Percentiles rank a stretch among this genome's conserved stretches.
phyloP scores from a whole-genome alignment of 1,284 basidiomycete genomes.

The Macrocystidia cucumis region DNA sequence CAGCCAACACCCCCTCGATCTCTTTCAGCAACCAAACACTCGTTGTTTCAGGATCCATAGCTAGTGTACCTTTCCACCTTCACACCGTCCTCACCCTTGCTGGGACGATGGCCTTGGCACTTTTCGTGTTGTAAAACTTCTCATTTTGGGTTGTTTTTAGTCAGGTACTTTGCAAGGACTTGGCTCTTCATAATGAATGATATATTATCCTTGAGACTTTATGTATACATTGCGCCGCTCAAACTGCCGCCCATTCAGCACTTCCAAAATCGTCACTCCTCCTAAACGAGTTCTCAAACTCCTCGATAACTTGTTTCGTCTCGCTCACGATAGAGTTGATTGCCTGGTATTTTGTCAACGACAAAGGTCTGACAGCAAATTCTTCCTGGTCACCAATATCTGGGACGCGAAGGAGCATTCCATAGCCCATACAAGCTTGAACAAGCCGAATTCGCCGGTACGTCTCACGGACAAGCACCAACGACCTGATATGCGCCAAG shows the following conservation, averaged over 20 bases:
- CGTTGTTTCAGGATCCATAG: too few species aligned
- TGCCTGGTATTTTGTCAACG: conserved; percentile 51
- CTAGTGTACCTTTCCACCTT: too few species aligned
- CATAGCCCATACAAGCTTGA: conserved; percentile 57
- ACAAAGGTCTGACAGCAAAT: conserved; percentile 25
- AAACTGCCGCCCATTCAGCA: neutral
- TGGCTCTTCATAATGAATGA: too few species aligned
- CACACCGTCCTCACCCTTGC: too few species aligned
- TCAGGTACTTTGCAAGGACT: too few species aligned
- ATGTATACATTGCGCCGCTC: too few species aligned
- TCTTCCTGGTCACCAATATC: conserved; percentile 19
- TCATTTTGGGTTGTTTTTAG: conserved; percentile 8
- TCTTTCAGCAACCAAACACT: conserved; percentile 48
- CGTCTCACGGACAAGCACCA: conserved; percentile 41
- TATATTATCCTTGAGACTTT: too few species aligned
- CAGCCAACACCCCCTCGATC: conserved; percentile 41
- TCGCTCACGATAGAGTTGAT: conserved; percentile 44
- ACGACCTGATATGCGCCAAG: conserved; percentile 37
- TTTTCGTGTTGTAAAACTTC: neutral
- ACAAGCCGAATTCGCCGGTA: conserved; percentile 54
- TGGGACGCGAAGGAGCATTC: conserved; percentile 40
- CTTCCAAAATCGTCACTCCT: conserved; percentile 13
- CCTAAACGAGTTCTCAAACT: conserved; percentile 39
- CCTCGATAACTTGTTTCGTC: conserved; percentile 46
- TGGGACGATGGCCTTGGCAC: conserved; percentile 1